phyloP scores from a whole-genome alignment of 306 rosid species.

The Sophora flavescens region DNA sequence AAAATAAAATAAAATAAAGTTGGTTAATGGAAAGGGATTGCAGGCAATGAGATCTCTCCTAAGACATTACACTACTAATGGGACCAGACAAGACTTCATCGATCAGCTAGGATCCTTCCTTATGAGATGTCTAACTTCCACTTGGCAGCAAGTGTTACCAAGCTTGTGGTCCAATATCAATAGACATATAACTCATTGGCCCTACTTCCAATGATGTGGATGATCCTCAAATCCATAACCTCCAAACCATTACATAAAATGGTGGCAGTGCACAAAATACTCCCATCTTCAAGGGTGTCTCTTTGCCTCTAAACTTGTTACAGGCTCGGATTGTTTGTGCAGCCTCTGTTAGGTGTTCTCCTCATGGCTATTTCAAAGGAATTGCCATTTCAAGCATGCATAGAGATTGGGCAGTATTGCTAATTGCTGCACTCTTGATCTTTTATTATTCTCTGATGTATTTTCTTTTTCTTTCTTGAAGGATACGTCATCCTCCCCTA shows the following conservation, averaged over 20 bases:
- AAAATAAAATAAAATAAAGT: neutral
- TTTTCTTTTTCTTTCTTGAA: neutral
- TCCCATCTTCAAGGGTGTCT: slow-evolving; percentile 17
- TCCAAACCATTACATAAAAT: neutral
- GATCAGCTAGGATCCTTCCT: slow-evolving; percentile 13
- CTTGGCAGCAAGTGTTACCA: neutral
- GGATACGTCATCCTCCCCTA: neutral
- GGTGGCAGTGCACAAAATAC: neutral
- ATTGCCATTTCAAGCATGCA: slow-evolving; percentile 11
- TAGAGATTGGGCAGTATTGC: neutral
- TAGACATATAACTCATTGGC: neutral
- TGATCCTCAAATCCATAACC: neutral
- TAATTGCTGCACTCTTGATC: neutral
- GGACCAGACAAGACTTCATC: neutral
- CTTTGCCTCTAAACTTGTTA: neutral
- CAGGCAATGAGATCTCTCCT: neutral
- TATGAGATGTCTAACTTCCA: slow-evolving; percentile 21
- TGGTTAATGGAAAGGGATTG: neutral
- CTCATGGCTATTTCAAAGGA: slow-evolving; percentile 6
- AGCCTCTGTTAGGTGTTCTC: neutral
- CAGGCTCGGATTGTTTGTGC: neutral
- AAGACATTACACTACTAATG: neutral
- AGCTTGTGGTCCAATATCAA: neutral
- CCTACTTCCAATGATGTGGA: neutral
- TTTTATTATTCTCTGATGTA: neutral